Percentiles rank a stretch among this genome's conserved stretches.
Conservation (phyloP, 1,284 basidiomycete species). For the Fomitopsis pinicola region DNA sequence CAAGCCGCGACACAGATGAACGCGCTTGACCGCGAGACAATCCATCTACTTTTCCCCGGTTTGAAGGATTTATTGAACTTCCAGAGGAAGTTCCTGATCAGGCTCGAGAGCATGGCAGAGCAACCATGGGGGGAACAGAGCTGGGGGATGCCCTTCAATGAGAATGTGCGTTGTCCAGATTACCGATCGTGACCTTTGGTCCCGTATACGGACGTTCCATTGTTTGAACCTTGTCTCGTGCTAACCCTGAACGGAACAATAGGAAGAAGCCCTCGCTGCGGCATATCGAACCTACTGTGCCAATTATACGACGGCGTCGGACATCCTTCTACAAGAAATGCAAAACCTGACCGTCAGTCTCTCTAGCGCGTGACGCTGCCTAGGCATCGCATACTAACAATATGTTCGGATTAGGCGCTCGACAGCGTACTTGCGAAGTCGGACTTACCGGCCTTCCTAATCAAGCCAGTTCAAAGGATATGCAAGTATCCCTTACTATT, state of each 20-base stretch:
- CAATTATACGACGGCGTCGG: constrained; percentile 87
- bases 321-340: constrained; percentile 83
- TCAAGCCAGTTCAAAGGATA: constrained; percentile 79
- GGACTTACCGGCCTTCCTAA: constrained; percentile 84
- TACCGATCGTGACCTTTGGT: constrained; percentile 24
- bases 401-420: constrained; percentile 52
- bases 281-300: constrained; percentile 98
- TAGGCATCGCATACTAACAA: constrained; percentile 22
- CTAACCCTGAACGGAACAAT: constrained; percentile 38
- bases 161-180: constrained; percentile 56
- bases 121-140: constrained; percentile 81
- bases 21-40: constrained; percentile 89
- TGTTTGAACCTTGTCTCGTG: constrained; percentile 30
- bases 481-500: constrained; percentile 74
- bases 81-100: constrained; percentile 94
- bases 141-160: constrained; percentile 84
- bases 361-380: constrained; percentile 14
- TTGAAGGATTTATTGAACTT: constrained; percentile 96
- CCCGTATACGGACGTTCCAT: constrained; percentile 32
- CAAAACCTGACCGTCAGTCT: constrained; percentile 77
- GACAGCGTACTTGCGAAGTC: constrained; percentile 77
- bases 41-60: constrained; percentile 94
- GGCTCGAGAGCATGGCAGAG: constrained; percentile 84
- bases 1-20: constrained; percentile 77
- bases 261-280: constrained; percentile 88